Conservation (phyloP, 305 asterid species). For the Andrographis paniculata region DNA sequence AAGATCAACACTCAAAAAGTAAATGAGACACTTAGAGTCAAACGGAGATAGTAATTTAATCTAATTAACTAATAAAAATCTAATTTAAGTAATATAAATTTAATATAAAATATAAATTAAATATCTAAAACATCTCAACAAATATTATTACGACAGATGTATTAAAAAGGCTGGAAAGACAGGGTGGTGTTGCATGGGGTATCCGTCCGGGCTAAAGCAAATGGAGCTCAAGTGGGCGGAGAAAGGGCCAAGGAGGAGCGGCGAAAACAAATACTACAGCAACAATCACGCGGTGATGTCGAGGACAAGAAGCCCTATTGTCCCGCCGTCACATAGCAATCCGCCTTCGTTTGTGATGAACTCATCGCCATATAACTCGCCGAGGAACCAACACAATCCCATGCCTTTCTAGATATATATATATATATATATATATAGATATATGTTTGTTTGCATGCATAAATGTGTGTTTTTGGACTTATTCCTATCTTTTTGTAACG, state of each 20-base stretch:
- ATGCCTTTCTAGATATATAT: constrained; percentile 49
- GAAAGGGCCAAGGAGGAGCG: constrained; percentile 57
- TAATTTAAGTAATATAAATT: no score
- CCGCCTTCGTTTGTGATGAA: constrained; percentile 44
- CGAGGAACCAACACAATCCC: constrained; percentile 34
- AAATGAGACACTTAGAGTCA: no score
- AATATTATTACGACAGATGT: no score
- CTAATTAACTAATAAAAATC: no score
- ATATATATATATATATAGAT: no score
- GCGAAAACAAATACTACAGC: constrained; percentile 23
- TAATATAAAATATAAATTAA: no score
- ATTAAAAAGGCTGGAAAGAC: constrained; percentile 49
- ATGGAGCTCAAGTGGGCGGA: constrained; percentile 84
- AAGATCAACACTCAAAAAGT: no score
- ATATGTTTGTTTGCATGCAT: no score
- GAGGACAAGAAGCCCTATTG: constrained; percentile 31
- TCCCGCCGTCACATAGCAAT: constrained; percentile 11
- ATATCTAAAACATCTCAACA: no score
- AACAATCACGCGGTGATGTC: constrained; percentile 28
- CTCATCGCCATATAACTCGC: constrained; percentile 29
- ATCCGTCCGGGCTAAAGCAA: constrained; percentile 45
- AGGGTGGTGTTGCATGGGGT: constrained; percentile 73
- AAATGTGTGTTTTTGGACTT: no score
- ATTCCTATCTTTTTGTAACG: no score
- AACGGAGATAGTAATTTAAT: no score